Evolutionary conservation across 352 stramenopile species (phyloP), one percentile per base, ranked within the genome.

Genomic region (Peronospora destructor): DNA sequence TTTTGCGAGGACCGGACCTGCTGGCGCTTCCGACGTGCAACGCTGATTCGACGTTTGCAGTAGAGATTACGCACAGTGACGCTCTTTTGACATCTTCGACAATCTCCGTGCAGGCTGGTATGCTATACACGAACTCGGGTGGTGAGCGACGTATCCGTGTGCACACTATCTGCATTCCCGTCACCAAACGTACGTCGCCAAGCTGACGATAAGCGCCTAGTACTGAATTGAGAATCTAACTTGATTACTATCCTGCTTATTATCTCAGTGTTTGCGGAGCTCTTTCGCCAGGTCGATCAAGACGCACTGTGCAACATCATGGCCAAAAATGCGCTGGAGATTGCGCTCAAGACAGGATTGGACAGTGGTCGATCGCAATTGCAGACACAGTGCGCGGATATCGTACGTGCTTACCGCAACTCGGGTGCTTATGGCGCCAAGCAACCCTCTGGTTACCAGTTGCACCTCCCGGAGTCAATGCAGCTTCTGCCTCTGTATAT

Each of bases 31-130:
- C 97, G 19, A 98, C 96, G 43, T 94, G 84, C 64, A 95, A 96
- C 48, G 73, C 89, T 4, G 97, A 99, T 61, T 96, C 91, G 16
- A 93, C 95, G 4, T 99, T 97, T 66, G 95, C 76, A 1, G 86
- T 99, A 53, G 96, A 99, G 66, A 87, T 99, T 46, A 90, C 82
- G 43, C 94, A 98, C 69, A 97, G 98, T 58, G 95, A 98, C 48
- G 85, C 90, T 42, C 80, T 97, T 52, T 66, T 99, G 35, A 95
- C 76, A 21, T 96, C 87, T 6, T 88, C 73, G 25, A 94, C 95
- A 28, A 95, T 99, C 32, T 98, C 90, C 0, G 66, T 99, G 16
- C 96, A 99, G 68, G 84, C 91, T 34, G 96, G 92, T 2, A 66
- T 99, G 50, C 76, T 99, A 47, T 99, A 99, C 71, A 99, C 97